Base-by-base conservation (phyloP, 768 basidiomycete species). In the Lactarius hengduanensis region DNA sequence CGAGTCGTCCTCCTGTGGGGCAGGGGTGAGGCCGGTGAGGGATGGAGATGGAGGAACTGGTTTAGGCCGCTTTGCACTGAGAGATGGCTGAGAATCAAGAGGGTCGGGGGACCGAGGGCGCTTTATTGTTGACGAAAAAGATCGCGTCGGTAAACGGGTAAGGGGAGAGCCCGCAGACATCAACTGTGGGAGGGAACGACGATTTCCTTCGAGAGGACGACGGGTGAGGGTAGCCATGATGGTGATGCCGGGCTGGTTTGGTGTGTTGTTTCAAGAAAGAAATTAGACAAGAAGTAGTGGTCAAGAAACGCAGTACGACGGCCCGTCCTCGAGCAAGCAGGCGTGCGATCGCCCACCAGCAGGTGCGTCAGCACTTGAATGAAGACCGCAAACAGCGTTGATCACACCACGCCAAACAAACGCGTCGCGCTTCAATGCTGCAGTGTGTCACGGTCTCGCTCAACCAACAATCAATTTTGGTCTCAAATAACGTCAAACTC, bases 81-180 rank as follows among this genome's bases (percentile, higher is more conserved):
- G 68, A n/a, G 62, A 50, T 47, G 59, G 66, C n/a, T 69, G 68
- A 20, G 59, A 28, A 26, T 71, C 70, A 59, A 66, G 62, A 58
- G 57, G n/a, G 15, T 71, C 70, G 8, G 70, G 70, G 28, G 70
- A 70, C 6, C 70, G 70, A 32, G 70, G 63, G n/a, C 70, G 70
- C 43, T 69, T 69, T 50, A 60, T 2, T 0, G 57, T 40, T 2
- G 68, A 64, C 26, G 70, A 68, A 54, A 59, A 34, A 11, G 70
- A 71, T 16, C 70, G 57, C 11, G 55, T 43, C 47, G 63, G 57
- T 16, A 64, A 47, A 32, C 34, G 58, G 18, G 59, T 22, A 56
- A 69, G 56, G 20, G 70, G 70, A 30, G 70, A 69, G 16, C 68
- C 67, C 38, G 55, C 47, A 41, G 64, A 45, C 43, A 57, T 66